phyloP scores from a whole-genome alignment of 2,329 filamentous ascomycete genomes.

The Thielaviopsis punctulata region DNA sequence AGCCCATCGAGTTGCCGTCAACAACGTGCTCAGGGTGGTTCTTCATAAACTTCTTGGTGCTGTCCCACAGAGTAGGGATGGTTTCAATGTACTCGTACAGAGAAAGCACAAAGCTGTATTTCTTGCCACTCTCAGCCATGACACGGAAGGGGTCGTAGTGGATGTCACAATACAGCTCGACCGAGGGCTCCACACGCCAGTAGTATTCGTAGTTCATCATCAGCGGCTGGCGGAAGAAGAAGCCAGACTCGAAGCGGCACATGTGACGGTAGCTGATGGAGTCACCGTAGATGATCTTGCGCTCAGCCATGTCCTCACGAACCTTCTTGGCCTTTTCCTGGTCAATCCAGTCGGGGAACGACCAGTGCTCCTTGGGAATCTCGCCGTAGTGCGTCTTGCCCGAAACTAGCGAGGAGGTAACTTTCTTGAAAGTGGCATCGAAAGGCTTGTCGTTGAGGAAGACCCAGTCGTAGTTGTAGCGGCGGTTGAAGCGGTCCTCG shows the following conservation, averaged over 20 bases:
- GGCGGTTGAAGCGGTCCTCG: constrained; percentile 93
- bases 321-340: constrained; percentile 82
- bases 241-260: constrained; percentile 97
- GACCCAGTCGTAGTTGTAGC: constrained; percentile 97
- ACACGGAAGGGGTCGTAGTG: constrained; percentile 91
- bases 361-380: constrained; percentile 90
- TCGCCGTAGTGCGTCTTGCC: constrained; percentile 81
- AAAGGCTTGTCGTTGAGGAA: constrained; percentile 96
- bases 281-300: constrained; percentile 97
- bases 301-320: constrained; percentile 81
- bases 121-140: constrained; percentile 93
- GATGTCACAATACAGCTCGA: constrained; percentile 92
- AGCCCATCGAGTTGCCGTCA: constrained; percentile 71
- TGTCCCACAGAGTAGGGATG: constrained; percentile 91
- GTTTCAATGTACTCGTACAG: constrained; percentile 95
- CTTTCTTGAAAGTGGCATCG: constrained; percentile 79
- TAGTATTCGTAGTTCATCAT: constrained; percentile 98
- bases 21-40: constrained; percentile 77
- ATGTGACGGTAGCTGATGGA: constrained; percentile 96
- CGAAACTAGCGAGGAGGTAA: constrained; percentile 78
- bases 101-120: constrained; percentile 93
- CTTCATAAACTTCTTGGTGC: constrained; percentile 83
- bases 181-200: constrained; percentile 95
- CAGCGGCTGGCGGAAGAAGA: constrained; percentile 91
- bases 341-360: constrained; percentile 89